Percentiles rank a stretch among this genome's conserved stretches.
phyloP scores from a whole-genome alignment of 495 filamentous ascomycete genomes.

The Hypoxylon crocopeplum region DNA sequence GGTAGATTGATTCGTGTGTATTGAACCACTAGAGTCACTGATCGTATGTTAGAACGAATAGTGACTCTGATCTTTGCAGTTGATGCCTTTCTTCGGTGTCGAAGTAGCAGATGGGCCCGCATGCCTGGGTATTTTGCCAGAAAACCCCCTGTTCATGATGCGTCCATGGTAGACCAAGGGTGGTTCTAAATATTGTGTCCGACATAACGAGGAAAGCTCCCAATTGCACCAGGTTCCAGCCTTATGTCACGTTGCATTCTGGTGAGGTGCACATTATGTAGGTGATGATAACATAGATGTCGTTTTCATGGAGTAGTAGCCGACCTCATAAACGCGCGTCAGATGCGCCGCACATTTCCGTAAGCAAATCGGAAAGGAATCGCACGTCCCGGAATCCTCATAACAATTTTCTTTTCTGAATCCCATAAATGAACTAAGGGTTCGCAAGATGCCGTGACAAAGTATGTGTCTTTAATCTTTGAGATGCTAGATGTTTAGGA shows the following conservation, averaged over 20 bases:
- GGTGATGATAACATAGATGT: background rate
- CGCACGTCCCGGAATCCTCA: too few relatives aligned
- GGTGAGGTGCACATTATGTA: background rate
- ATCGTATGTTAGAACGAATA: background rate
- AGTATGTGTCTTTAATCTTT: too few relatives aligned
- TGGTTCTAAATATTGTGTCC: constrained; percentile 3
- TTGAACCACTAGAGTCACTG: background rate
- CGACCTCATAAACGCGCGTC: too few relatives aligned
- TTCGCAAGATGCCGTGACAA: too few relatives aligned
- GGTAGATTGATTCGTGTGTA: too few relatives aligned
- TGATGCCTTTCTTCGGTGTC: background rate
- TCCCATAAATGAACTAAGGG: too few relatives aligned
- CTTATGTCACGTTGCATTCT: constrained; percentile 20
- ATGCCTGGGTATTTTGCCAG: constrained; percentile 27
- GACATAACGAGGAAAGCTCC: background rate
- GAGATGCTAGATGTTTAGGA: too few relatives aligned
- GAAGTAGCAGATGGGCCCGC: background rate
- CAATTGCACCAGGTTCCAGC: background rate
- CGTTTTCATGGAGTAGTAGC: too few relatives aligned
- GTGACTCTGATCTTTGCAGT: background rate
- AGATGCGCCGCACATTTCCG: too few relatives aligned
- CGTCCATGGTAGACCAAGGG: constrained; percentile 8
- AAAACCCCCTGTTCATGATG: constrained; percentile 2
- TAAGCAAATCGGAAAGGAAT: too few relatives aligned
- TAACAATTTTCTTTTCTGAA: too few relatives aligned